Base-by-base conservation (phyloP, 176 grass and related monocot species). In the Bothriochloa decipiens region DNA sequence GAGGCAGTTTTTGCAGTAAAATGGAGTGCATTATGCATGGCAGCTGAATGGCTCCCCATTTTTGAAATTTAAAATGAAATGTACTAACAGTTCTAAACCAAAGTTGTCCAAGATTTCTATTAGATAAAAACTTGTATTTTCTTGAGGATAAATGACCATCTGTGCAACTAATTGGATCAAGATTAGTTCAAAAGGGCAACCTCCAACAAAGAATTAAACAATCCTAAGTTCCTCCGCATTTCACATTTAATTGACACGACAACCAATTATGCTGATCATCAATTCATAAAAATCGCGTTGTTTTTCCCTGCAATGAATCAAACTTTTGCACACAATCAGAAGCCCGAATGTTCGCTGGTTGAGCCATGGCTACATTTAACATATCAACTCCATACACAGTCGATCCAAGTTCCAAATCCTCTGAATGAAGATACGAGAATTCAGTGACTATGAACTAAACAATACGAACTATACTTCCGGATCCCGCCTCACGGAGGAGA, bases 171-270 rank as follows among this genome's bases (percentile, higher is more conserved):
- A 20, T 36, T 26, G 29, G 4, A 76, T 37, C 66, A 64, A n/a
- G 45, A 43, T 25, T 2, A 69, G 58, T 4, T 43, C 28, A 35
- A n/a, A 49, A 41, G 35, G 61, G 1, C 4, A 8, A 20, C 35
- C 46, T 15, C 26, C 11, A 77, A 16, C 22, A 22, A 78, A 85
- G 17, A 43, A 73, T 13, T 73, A 72, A 7, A 72, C 25, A 73
- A 45, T 11, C 52, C 0, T 72, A 72, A 27, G 32, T 14, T 60
- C 49, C 16, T 17, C 16, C 22, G 1, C 43, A 52, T 36, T 7
- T 23, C 64, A 37, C 22, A 10, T 8, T 23, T 11, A 73, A 33
- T 5, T 3, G 18, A 18, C 81, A 64, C 10, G 64, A 6, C 40
- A 72, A 49, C 4, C 28, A 49, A 63, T 61, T 25, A 12, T 12